Conservation (phyloP, 306 rosid genomes). For the Acmispon strigosus region DNA sequence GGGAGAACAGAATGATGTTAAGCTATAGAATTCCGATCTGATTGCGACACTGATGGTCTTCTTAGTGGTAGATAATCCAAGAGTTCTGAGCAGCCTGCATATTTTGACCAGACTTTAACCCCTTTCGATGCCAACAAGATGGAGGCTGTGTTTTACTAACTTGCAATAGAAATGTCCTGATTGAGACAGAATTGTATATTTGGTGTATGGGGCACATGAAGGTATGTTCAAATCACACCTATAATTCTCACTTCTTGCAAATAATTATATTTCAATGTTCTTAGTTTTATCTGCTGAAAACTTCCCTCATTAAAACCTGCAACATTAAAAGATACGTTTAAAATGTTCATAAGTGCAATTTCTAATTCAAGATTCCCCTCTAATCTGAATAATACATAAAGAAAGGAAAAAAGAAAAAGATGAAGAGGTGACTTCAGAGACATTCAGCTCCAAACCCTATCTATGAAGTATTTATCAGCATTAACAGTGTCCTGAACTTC, state of each 20-base stretch:
- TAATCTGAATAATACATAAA: not conserved
- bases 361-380: not conserved
- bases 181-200: slow-evolving; percentile 7
- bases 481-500: not conserved
- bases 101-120: not conserved
- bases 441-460: not conserved
- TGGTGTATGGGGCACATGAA: slow-evolving; percentile 48
- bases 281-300: not conserved
- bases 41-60: not conserved
- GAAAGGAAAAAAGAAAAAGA: not conserved
- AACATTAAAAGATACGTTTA: not conserved
- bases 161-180: not conserved
- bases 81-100: not conserved
- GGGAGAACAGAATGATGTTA: not conserved
- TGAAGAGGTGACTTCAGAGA: not conserved
- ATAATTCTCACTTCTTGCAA: slow-evolving; percentile 50
- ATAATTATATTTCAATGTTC: slow-evolving; percentile 42
- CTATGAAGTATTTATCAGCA: not conserved
- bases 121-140: not conserved
- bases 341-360: not conserved
- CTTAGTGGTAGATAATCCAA: not conserved
- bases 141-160: not conserved
- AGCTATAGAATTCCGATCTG: not conserved
- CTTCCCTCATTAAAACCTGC: not conserved
- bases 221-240: slow-evolving; percentile 49